phyloP scores from a whole-genome alignment of 345 rosid species.

The Toxicodendron radicans region DNA sequence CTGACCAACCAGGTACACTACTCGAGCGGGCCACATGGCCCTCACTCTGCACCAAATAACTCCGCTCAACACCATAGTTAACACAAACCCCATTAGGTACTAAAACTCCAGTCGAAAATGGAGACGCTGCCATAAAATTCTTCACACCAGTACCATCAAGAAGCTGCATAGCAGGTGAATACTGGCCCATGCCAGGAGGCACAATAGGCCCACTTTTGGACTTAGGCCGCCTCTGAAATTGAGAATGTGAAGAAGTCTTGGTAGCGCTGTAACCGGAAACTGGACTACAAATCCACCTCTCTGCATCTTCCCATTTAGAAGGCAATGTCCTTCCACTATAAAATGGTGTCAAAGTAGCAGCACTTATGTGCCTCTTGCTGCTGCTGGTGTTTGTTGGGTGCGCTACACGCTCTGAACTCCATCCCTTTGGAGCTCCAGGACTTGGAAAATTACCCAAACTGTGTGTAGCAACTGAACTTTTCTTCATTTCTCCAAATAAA shows the following conservation, averaged over 20 bases:
- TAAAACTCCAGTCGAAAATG: conserved; percentile 75
- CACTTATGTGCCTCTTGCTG: conserved; percentile 52
- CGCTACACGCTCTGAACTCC: conserved; percentile 87
- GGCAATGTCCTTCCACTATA: conserved; percentile 80
- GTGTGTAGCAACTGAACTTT: conserved; percentile 31
- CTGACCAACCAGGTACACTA: conserved; percentile 48
- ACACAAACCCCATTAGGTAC: conserved; percentile 58
- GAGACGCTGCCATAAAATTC: conserved; percentile 53
- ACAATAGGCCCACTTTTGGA: conserved; percentile 86
- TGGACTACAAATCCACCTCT: conserved; percentile 95
- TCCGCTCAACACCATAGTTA: conserved; percentile 36
- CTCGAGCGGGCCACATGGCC: conserved; percentile 31
- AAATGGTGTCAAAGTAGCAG: conserved; percentile 65
- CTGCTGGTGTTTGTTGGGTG: conserved; percentile 41
- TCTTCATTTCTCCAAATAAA: conserved; percentile 35
- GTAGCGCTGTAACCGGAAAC: conserved; percentile 45
- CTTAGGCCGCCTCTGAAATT: conserved; percentile 60
- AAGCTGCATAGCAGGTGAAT: conserved; percentile 45
- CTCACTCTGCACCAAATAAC: conserved; percentile 21
- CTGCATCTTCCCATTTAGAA: conserved; percentile 97
- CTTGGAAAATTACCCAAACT: conserved; percentile 48
- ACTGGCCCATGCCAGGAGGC: conserved; percentile 54
- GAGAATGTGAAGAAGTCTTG: conserved; percentile 27
- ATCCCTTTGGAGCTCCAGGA: conserved; percentile 65
- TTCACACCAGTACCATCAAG: conserved; percentile 45